Base-by-base conservation (phyloP, 73 alveolate species). In the Blepharisma stoltei region DNA sequence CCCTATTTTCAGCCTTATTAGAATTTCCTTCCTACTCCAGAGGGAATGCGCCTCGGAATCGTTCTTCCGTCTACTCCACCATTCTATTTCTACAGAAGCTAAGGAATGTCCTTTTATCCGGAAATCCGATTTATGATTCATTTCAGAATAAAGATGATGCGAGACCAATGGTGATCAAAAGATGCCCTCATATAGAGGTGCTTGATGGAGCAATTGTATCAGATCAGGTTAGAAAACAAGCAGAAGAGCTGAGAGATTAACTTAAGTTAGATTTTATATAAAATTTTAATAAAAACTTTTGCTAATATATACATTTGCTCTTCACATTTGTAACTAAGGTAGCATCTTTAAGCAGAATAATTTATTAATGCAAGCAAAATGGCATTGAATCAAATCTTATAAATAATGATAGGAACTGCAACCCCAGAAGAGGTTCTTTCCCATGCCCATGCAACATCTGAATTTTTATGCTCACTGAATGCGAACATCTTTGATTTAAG, bases 51-150 rank as follows among this genome's bases (percentile, higher is more conserved):
- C n/a, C n/a, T n/a, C n/a, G n/a, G n/a, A n/a, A n/a, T n/a, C n/a
- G n/a, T n/a, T n/a, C n/a, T n/a, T n/a, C n/a, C n/a, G n/a, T n/a
- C n/a, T n/a, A n/a, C n/a, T n/a, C n/a, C n/a, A n/a, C n/a, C n/a
- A n/a, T n/a, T n/a, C n/a, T n/a, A n/a, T n/a, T n/a, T n/a, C 91
- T 95, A 23, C 92, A 95, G 4, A 96, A 90, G 70, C 82, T 95
- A 54, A 93, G 84, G 60, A 88, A 93, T 71, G 94, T 95, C 11
- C 88, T 95, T 18, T 85, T 95, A 65, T 45, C 54, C 43, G 94
- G 94, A 48, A 95, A 95, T 71, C 97, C 98, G 67, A 90, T 92
- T 70, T 90, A 90, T 82, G 95, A 95, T 71, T 93, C 89, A 68
- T 85, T 76, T 76, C 14, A 14, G 18, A 46, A 54, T 54, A 92